Base-by-base conservation (phyloP, 2,329 filamentous ascomycete genomes). In the Ustulina deusta region DNA sequence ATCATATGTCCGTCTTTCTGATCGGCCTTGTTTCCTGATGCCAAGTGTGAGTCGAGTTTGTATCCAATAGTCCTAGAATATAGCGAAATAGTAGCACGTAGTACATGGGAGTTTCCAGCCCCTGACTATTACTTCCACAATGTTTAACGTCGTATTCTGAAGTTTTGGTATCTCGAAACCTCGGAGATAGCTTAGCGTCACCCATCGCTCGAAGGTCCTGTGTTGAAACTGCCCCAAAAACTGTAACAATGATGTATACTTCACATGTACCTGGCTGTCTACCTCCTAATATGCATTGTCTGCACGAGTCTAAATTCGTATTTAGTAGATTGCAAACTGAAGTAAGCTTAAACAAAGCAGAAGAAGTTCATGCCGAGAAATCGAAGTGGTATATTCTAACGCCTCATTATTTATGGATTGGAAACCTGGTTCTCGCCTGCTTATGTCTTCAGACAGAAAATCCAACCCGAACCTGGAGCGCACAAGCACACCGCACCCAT, bases 351-450 rank as follows among this genome's bases (percentile, higher is more conserved):
- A 38, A 4, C 1, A 32, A 15, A 38, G 9, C 36, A 20, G n/a
- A n/a, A 7, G 22, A n/a, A 52, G 4, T 56, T 32, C 34, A 62
- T 54, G 34, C 20, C 44, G 25, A 29, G 22, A 7, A 65, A 65
- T 46, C 25, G 49, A 66, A 63, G 36, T 66, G 63, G 63, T 66
- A 69, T 66, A 66, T 66, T 63, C 49, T 61, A 69, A 63, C 63
- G 63, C 64, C 68, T 69, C 64, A 62, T 68, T 67, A 69, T 67
- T 66, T 63, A 69, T 66, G 32, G 46, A 69, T 55, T 42, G 15
- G 38, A 38, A 48, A 61, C 36, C 52, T 3, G 40, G 56, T 29
- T 13, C 34, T 32, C 42, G 57, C 65, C 44, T 40, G 25, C 42
- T 38, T 49, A 25, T 40, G 65, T 34, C 54, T 40, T 40, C 6